A percentile compares a stretch with the other conserved stretches of the same genome.
These are phyloP conservation scores for Truncatella angustata DNA, from an alignment of 2,329 filamentous ascomycete genomes.

Conservation along the genomic window DNA sequence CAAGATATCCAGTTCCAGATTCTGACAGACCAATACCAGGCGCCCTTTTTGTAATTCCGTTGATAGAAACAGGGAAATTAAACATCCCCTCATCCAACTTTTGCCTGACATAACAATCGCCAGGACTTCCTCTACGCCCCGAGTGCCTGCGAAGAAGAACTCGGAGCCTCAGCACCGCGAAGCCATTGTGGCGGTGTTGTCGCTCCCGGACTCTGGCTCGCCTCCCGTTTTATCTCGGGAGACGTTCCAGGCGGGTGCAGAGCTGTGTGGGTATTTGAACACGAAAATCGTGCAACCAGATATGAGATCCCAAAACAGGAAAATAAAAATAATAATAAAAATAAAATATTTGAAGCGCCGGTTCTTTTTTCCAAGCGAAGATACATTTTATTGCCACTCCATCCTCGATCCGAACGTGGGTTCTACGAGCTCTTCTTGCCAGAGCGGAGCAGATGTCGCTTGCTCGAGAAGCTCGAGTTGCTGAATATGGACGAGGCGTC, in stretches of 20 bases:
- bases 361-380: not conserved
- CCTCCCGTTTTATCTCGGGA: not conserved
- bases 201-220: conserved; percentile 3
- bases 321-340: too few species aligned
- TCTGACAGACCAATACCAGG: not conserved
- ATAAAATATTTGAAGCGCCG: not conserved
- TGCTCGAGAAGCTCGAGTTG: conserved; percentile 2
- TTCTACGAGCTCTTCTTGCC: not conserved
- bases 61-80: not conserved
- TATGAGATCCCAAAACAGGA: not conserved
- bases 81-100: not conserved
- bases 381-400: not conserved
- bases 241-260: not conserved
- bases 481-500: not conserved
- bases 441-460: conserved; percentile 1
- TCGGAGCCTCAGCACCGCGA: not conserved
- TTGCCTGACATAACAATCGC: not conserved
- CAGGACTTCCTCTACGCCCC: not conserved
- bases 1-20: not conserved
- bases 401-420: not conserved
- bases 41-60: not conserved
- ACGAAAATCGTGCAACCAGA: too few species aligned
- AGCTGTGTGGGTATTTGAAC: not conserved
- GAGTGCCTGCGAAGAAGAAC: not conserved
- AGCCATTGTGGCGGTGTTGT: conserved; percentile 6